Base-by-base conservation (phyloP, 495 filamentous ascomycete species). In the Penicillium manginii region DNA sequence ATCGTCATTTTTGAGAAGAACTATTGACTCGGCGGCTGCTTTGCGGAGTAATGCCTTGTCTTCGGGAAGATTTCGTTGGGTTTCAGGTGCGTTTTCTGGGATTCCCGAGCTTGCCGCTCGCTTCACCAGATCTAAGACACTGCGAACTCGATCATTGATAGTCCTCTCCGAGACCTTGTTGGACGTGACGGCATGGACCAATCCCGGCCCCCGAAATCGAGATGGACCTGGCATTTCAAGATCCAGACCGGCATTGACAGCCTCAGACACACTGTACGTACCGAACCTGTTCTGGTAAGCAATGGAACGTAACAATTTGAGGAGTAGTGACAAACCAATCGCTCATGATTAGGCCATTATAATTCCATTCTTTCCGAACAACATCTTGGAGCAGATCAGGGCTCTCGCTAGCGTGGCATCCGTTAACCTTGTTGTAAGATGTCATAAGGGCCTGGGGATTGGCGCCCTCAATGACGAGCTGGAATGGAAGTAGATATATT, bases 401-500 rank as follows among this genome's bases (percentile, higher is more conserved):
- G 54, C 85, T 88, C 72, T 88, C 85, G 61, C 79, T 81, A n/a
- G 83, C 86, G 63, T 89, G 88, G 1, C 72, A 69, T 0, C 89
- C 90, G 68, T 92, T 91, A 18, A 92, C 78, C 50, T 85, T 84
- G 57, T 90, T 91, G 60, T 92, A 93, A 19, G 82, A 79, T 17
- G 85, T 87, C 89, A 92, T 92, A 22, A 91, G 73, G 1, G 84
- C 83, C 32, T 75, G 78, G 1, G 88, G 86, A 26, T 81, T 70
- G 1, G 76, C 71, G 19, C 84, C 79, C 3, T 79, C 68, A 35
- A 91, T 75, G 3, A 84, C 88, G 45, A 90, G 73, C 69, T 88
- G 83, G 65, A 91, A 92, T 0, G 89, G 87, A 49, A 87, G 66
- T 8, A 88, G 71, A 61, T 92, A 92, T n/a, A 93, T 86, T 73